Evolutionary conservation across 2,329 filamentous ascomycete genomes (phyloP).

Genomic region (Celoporthe dispersa): DNA sequence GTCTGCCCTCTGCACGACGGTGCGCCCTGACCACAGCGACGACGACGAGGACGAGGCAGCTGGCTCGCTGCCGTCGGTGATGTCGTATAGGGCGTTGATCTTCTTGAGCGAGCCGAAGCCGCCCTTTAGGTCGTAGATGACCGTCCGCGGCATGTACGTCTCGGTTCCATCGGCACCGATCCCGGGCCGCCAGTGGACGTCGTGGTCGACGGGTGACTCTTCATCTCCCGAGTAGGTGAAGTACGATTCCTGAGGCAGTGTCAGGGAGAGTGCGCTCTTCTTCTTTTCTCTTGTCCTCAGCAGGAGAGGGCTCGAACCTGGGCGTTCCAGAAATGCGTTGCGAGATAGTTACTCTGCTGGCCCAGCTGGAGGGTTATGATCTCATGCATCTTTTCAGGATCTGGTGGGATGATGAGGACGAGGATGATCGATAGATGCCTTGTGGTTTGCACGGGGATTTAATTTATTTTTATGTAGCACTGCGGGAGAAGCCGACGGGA

Average conservation of each 20-base stretch:
- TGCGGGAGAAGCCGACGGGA: constrained; percentile 22
- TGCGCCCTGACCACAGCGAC: constrained; percentile 56
- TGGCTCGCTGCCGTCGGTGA: constrained; percentile 38
- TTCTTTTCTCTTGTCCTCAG: background rate
- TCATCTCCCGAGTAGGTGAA: constrained; percentile 81
- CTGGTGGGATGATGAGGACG: constrained; percentile 16
- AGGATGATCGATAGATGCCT: background rate
- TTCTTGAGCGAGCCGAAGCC: constrained; percentile 88
- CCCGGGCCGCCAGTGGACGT: constrained; percentile 87
- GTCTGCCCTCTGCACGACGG: constrained; percentile 70
- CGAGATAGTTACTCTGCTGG: constrained; percentile 88
- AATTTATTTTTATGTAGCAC: constrained; percentile 11
- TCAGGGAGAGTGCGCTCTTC: background rate
- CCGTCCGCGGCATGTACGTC: constrained; percentile 87
- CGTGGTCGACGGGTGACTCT: constrained; percentile 74
- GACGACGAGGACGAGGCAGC: constrained; percentile 31
- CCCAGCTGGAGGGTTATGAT: constrained; percentile 94
- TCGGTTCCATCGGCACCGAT: constrained; percentile 82
- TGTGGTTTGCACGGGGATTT: background rate
- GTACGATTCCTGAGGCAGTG: constrained; percentile 78
- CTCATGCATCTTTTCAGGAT: constrained; percentile 73
- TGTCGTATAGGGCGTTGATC: constrained; percentile 85
- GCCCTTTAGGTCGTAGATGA: constrained; percentile 95
- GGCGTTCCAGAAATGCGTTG: constrained; percentile 96
- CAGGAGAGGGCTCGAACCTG: constrained; percentile 59